A percentile compares a stretch with the other conserved stretches of the same genome.
Conservation (phyloP, 306 rosid species). For the Luffa acutangula region DNA sequence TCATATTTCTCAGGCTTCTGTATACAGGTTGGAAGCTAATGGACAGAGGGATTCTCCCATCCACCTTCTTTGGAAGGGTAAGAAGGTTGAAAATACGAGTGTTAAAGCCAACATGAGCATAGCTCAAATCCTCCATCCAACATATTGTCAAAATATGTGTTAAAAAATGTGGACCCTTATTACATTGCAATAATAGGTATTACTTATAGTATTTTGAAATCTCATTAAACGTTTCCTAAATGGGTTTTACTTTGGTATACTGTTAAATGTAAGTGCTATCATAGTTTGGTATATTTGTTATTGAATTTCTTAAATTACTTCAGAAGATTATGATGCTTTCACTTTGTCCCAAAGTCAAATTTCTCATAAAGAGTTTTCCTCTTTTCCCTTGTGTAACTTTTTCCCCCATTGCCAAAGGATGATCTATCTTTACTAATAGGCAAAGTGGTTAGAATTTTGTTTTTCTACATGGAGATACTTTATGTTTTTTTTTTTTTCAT, state of each 20-base stretch:
- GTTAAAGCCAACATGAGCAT: background rate
- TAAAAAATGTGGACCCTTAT: background rate
- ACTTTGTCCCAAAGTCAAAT: background rate
- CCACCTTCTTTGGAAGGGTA: background rate
- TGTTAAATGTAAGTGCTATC: background rate
- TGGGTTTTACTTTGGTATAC: too few relatives aligned
- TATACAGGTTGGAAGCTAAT: background rate
- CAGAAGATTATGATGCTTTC: background rate
- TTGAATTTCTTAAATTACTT: background rate
- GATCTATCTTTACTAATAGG: too few relatives aligned
- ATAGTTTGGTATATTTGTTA: background rate
- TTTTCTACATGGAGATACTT: too few relatives aligned
- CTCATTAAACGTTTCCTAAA: background rate
- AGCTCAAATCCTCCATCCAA: too few relatives aligned
- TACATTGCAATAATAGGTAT: background rate
- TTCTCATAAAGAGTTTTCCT: background rate
- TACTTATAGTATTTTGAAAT: background rate
- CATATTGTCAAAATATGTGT: background rate
- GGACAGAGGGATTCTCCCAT: background rate
- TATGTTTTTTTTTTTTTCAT: too few relatives aligned
- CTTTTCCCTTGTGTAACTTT: too few relatives aligned
- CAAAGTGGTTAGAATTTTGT: too few relatives aligned
- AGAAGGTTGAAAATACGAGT: background rate
- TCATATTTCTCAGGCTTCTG: background rate
- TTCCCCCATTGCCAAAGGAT: too few relatives aligned